Evolutionary conservation across 1,284 basidiomycete genomes (phyloP), one percentile per base, ranked within the genome.

Genomic region (Psilocybe mexicana): DNA sequence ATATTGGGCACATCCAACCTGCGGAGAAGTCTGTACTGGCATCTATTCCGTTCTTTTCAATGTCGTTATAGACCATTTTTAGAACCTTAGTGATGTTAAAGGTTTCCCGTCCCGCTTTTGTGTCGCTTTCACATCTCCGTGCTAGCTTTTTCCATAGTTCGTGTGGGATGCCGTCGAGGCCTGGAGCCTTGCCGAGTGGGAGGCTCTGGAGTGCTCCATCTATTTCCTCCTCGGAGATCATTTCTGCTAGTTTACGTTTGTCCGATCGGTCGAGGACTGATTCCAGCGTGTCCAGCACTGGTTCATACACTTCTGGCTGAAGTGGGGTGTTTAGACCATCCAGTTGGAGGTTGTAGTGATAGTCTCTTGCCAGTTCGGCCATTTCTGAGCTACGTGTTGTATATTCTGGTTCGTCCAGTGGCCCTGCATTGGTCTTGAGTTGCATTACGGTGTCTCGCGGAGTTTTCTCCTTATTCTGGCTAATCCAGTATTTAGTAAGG

Each of bases 1-100:
- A 74, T 0, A 74, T 30, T 0, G 69, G 69, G 65, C 69, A 70
- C 68, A 75, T 71, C 69, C 69, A 70, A 14, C 69, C 69, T 50
- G 68, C 48, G 1, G 69, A 36, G 44, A 75, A 74, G 0, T 58
- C 40, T 4, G 45, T 44, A 0, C 61, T 58, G 6, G n/a, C 36
- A 3, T n/a, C 47, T 5, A 69, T 42, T 5, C 72, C 69, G 46
- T 68, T 26, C 7, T n/a, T 26, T 53, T 69, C 59, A 4, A 74
- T 71, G 40, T 72, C 62, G 24, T 71, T 69, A 45, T 52, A 70
- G 0, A 68, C 62, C 4, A 0, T 12, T 2, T 26, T 52, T 2
- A 72, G 47, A 2, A 55, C 50, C 11, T 30, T 3, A 23, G 52
- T 35, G 4, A 63, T 54, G 42, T 61, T 36, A 23, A 52, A 46